Conservation (phyloP, 306 rosid species). For the Cucurbita maxima region DNA sequence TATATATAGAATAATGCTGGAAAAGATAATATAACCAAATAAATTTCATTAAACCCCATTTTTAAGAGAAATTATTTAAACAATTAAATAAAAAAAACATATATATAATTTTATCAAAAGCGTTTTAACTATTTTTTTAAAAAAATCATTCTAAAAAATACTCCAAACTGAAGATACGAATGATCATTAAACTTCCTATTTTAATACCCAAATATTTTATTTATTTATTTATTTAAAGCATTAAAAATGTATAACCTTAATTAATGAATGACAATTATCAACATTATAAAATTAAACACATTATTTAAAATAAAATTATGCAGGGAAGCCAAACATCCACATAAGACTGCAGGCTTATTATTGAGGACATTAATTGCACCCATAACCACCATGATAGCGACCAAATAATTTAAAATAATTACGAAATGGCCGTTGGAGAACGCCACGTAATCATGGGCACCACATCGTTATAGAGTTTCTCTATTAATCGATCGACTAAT, state of each 20-base stretch:
- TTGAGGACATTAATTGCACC: background rate
- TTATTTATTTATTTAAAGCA: too few relatives aligned
- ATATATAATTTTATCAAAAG: too few relatives aligned
- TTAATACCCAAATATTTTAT: background rate
- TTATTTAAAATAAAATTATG: background rate
- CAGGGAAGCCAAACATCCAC: background rate
- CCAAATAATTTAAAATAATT: background rate
- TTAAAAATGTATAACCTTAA: background rate
- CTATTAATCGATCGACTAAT: background rate
- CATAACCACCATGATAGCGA: background rate
- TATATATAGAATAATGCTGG: too few relatives aligned
- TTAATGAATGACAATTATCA: background rate
- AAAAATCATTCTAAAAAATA: too few relatives aligned
- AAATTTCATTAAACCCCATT: too few relatives aligned
- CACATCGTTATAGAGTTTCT: background rate
- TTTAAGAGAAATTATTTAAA: too few relatives aligned
- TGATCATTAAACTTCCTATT: background rate
- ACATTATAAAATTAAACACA: background rate
- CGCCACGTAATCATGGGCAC: constrained; percentile 1
- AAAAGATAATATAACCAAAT: too few relatives aligned
- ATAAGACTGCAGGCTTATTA: constrained; percentile 4
- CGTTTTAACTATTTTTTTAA: too few relatives aligned
- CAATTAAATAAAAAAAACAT: too few relatives aligned
- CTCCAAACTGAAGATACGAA: background rate
- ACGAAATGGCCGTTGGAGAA: background rate